Base-by-base conservation (phyloP, 2,329 filamentous ascomycete genomes). In the Pseudocercospora eumusae region DNA sequence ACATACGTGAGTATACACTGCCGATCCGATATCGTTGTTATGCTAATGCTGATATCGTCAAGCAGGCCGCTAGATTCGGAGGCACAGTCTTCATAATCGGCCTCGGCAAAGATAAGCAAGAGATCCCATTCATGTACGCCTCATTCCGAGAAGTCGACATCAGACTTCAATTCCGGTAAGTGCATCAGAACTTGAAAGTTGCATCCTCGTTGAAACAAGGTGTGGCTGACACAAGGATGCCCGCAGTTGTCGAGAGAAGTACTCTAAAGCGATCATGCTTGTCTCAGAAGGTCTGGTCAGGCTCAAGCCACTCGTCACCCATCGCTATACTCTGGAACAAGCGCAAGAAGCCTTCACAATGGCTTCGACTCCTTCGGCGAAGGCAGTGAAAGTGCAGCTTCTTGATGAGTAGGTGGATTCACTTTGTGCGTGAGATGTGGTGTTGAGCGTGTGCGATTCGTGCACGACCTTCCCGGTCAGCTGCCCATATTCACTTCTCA, bases 191-290 rank as follows among this genome's bases (percentile, higher is more conserved):
- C 40, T 54, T 31, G 10, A 44, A 21, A 33, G 20, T 47, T 40
- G 36, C 36, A 40, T 40, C 36, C 15, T 27, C 36, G 21, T 20
- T 25, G 49, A 23, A 11, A 40, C 23, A 31, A 31, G 33, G 18
- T 28, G 27, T 40, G 52, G 57, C 52, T 59, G 56, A 54, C 52
- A 54, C 52, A 27, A 56, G 40, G 7, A 13, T 44, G 18, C 11
- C n/a, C 27, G 15, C 31, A 62, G 60, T 42, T 78, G 78, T 61
- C 70, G 72, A 42, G 73, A 78, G 59, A 77, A 75, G 1, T 78
- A 76, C 61, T 74, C 76, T 8, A 79, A 72, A 56, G 79, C 77
- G 0, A 74, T 81, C 63, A 73, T 74, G 59, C 68, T 81, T 47
- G 73, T 76, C 0, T 71, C 70, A 4, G 73, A 76, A 49, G 75